phyloP scores from a whole-genome alignment of 2,329 filamentous ascomycete genomes.

The Zalaria sp. region DNA sequence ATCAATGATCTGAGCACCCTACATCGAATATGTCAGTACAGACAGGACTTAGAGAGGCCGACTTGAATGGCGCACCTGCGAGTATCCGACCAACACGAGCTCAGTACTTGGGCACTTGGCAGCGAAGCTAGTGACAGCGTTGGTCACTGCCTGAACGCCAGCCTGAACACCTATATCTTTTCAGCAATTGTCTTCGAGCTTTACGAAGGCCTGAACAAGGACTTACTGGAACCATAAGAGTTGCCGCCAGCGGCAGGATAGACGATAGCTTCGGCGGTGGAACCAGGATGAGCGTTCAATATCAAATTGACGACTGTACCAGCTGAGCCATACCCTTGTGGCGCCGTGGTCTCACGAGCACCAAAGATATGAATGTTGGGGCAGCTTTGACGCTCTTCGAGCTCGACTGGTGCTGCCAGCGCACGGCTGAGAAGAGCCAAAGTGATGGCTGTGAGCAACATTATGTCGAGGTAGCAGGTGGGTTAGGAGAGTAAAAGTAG shows the following conservation, averaged over 20 bases:
- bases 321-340: slow-evolving; percentile 26
- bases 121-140: slow-evolving; percentile 45
- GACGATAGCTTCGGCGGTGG: slow-evolving; percentile 26
- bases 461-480: too few species aligned
- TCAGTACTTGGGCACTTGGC: slow-evolving; percentile 41
- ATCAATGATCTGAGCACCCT: slow-evolving; percentile 51
- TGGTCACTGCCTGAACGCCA: slow-evolving; percentile 45
- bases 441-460: neutral
- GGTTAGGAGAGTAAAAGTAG: too few species aligned
- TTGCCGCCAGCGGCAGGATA: slow-evolving; percentile 50
- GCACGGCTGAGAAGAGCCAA: slow-evolving; percentile 8
- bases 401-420: slow-evolving; percentile 21
- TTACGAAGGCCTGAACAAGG: slow-evolving; percentile 40
- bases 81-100: slow-evolving; percentile 49
- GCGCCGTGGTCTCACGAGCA: slow-evolving; percentile 27
- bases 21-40: neutral
- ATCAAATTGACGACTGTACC: slow-evolving; percentile 26
- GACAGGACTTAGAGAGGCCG: neutral
- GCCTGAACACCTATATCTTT: slow-evolving; percentile 34
- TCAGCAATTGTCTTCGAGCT: slow-evolving; percentile 22
- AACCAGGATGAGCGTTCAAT: slow-evolving; percentile 23
- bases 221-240: slow-evolving; percentile 38
- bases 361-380: slow-evolving; percentile 30
- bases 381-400: slow-evolving; percentile 20
- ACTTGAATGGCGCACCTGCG: slow-evolving; percentile 31